phyloP scores from a whole-genome alignment of 2,329 filamentous ascomycete genomes.

The Cryphonectria naterciae region DNA sequence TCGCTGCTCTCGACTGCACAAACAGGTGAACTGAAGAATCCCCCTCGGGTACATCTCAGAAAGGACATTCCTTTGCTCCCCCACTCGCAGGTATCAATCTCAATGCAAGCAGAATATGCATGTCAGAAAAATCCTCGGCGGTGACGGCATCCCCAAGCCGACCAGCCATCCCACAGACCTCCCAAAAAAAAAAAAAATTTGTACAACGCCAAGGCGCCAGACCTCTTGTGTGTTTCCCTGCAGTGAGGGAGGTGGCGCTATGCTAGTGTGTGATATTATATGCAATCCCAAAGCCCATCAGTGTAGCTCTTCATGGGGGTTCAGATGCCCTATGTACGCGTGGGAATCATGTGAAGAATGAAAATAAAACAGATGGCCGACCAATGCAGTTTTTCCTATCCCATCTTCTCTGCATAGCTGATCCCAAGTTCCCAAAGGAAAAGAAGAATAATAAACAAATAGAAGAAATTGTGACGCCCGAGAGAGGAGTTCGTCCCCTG shows the following conservation, averaged over 20 bases:
- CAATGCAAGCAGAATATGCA: slow-evolving; percentile 6
- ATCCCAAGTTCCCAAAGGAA: background rate
- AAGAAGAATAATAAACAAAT: background rate
- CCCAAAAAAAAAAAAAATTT: background rate
- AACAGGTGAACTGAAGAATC: background rate
- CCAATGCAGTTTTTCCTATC: slow-evolving; percentile 25
- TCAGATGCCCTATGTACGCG: slow-evolving; percentile 15
- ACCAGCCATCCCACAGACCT: background rate
- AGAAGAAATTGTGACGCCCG: background rate
- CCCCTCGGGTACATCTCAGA: background rate
- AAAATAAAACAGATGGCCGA: slow-evolving; percentile 24
- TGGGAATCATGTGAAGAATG: slow-evolving; percentile 8
- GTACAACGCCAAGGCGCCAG: slow-evolving; percentile 23
- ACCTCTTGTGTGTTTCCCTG: slow-evolving; percentile 12
- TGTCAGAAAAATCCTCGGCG: background rate
- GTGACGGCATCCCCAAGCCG: background rate
- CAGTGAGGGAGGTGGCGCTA: slow-evolving; percentile 18
- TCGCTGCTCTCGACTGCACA: slow-evolving; percentile 1
- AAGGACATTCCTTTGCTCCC: background rate
- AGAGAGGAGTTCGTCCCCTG: slow-evolving; percentile 9
- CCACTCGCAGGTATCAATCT: background rate
- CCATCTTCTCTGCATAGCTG: slow-evolving; percentile 8
- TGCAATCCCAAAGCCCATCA: slow-evolving; percentile 19
- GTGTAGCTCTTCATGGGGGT: background rate
- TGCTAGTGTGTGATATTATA: slow-evolving; percentile 28